Conservation (phyloP, 2,329 filamentous ascomycete species). For the Colletotrichum sp. region DNA sequence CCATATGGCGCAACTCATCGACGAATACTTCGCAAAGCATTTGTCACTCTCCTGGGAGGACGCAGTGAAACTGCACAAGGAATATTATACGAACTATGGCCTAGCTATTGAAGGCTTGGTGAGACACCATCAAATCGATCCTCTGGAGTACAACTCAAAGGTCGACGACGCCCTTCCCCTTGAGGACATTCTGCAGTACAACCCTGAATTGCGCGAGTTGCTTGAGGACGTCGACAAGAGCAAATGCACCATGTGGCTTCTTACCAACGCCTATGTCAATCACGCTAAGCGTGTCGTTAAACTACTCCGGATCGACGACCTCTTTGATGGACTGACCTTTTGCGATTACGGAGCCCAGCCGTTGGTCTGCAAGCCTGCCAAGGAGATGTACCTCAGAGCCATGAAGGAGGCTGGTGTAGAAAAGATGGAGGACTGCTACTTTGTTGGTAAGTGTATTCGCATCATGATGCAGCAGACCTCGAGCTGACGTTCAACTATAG, state of each 20-base stretch:
- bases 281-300: conserved; percentile 85
- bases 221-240: conserved; percentile 82
- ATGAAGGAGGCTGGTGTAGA: conserved; percentile 82
- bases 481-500: conserved; percentile 46
- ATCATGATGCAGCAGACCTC: not conserved
- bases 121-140: conserved; percentile 92
- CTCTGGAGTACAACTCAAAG: conserved; percentile 90
- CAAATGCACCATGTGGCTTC: conserved; percentile 90
- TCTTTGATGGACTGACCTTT: conserved; percentile 94
- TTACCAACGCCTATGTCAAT: conserved; percentile 94
- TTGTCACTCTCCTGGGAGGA: conserved; percentile 77
- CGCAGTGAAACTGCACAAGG: conserved; percentile 83
- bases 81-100: conserved; percentile 96
- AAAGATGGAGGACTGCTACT: conserved; percentile 78
- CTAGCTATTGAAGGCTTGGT: conserved; percentile 96
- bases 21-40: conserved; percentile 68
- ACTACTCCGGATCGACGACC: conserved; percentile 81
- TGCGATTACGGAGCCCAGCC: conserved; percentile 82
- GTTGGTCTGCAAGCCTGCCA: conserved; percentile 86
- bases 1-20: conserved; percentile 85
- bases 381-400: conserved; percentile 84
- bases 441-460: conserved; percentile 76
- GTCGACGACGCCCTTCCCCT: conserved; percentile 95
- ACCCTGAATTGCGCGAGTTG: conserved; percentile 75
- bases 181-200: conserved; percentile 81